Evolutionary conservation across 768 basidiomycete species (phyloP).

Genomic region (Pleurotus cornucopiae): DNA sequence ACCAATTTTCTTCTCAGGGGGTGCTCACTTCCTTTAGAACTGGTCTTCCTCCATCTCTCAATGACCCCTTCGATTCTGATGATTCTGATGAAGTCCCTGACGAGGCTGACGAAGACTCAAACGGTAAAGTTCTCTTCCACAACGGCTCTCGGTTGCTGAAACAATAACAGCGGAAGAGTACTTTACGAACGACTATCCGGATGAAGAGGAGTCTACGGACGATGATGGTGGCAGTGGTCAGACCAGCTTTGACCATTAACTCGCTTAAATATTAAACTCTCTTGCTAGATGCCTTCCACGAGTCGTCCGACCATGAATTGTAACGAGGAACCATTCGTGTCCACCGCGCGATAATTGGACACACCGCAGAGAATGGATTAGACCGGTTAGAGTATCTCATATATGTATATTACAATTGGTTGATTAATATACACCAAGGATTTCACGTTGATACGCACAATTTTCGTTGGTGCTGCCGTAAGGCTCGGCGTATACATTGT

Average conservation of each 20-base stretch:
- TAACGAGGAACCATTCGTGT: too few relatives aligned
- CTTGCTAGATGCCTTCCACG: too few relatives aligned
- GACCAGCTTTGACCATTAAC: neutral
- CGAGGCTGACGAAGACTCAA: slow-evolving; percentile 82
- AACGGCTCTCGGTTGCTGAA: neutral
- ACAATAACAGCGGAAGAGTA: slow-evolving; percentile 58
- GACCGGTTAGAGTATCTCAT: too few relatives aligned
- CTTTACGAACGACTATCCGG: slow-evolving; percentile 84
- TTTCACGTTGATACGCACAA: too few relatives aligned
- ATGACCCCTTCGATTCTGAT: slow-evolving; percentile 53
- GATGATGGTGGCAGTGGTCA: slow-evolving; percentile 36
- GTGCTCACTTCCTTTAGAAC: slow-evolving; percentile 27
- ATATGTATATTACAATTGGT: too few relatives aligned
- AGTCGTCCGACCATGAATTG: too few relatives aligned
- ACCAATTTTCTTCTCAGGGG: neutral
- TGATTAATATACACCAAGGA: too few relatives aligned
- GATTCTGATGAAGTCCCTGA: slow-evolving; percentile 63
- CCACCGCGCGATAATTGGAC: too few relatives aligned
- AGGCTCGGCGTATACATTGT: too few relatives aligned
- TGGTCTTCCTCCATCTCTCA: slow-evolving; percentile 56
- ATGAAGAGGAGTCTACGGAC: slow-evolving; percentile 49
- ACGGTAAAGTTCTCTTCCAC: slow-evolving; percentile 41
- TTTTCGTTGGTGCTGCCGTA: too few relatives aligned
- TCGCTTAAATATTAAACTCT: too few relatives aligned
- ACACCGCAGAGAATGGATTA: too few relatives aligned